Evolutionary conservation across 2,329 filamentous ascomycete species (phyloP).

Genomic region (Hypoxylon sp.): DNA sequence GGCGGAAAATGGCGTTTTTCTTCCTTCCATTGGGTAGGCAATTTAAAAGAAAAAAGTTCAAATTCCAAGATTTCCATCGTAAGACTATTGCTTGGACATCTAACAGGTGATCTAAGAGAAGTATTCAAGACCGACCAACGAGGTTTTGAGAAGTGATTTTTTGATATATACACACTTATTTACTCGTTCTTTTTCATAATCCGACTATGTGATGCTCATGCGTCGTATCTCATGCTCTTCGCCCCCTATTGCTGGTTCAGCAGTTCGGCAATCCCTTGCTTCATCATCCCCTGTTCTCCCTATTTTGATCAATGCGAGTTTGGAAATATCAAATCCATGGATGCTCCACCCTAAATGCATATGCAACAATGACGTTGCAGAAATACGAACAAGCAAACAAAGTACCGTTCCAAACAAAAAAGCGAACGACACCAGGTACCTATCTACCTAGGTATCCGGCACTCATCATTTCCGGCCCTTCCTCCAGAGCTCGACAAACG

Average conservation of each 20-base stretch:
- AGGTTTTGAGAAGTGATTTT: conserved; percentile 4
- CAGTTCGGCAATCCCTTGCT: not conserved
- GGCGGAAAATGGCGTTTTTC: conserved; percentile 30
- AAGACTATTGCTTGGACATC: conserved; percentile 10
- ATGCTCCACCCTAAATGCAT: conserved; percentile 32
- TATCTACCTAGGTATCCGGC: no score
- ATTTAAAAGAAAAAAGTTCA: conserved; percentile 26
- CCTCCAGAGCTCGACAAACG: conserved; percentile 79
- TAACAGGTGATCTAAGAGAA: conserved; percentile 4
- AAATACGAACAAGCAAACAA: conserved; percentile 16
- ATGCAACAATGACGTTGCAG: conserved; percentile 34
- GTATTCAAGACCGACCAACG: not conserved
- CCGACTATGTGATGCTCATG: not conserved
- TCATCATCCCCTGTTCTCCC: not conserved
- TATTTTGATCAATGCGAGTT: conserved; percentile 9
- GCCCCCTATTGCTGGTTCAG: not conserved
- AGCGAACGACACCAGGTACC: conserved; percentile 3
- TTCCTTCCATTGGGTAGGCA: conserved; percentile 9
- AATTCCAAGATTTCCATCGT: conserved; percentile 8
- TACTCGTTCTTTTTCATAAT: not conserved
- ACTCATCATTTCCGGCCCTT: conserved; percentile 53
- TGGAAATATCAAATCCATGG: conserved; percentile 29
- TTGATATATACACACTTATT: conserved; percentile 16
- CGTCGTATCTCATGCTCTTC: not conserved
- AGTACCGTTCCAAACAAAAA: not conserved